These are phyloP conservation scores for Pulveroboletus sp. DNA, from an alignment of 768 basidiomycete species.

Conservation along the genomic window DNA sequence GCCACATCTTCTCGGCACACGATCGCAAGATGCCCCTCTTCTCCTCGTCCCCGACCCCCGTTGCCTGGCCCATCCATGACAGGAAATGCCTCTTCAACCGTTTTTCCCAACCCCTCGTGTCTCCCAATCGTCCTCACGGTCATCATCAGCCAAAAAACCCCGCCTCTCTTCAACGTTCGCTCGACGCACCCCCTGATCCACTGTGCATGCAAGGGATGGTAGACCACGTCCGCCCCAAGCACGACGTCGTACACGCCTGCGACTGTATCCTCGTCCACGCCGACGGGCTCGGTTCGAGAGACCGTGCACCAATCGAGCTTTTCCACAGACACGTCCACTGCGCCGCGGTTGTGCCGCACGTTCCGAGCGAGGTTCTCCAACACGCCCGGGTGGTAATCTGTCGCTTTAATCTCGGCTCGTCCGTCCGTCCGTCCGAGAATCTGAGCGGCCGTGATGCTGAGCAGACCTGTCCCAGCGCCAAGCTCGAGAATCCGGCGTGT, in stretches of 20 bases:
- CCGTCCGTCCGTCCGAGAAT: constrained; percentile 29
- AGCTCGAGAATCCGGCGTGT: constrained; percentile 61
- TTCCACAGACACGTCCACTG: constrained; percentile 38
- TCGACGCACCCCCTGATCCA: constrained; percentile 67
- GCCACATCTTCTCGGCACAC: constrained; percentile 45
- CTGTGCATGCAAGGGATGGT: constrained; percentile 61
- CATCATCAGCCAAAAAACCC: constrained; percentile 72
- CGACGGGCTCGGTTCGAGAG: constrained; percentile 18
- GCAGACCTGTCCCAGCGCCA: constrained; percentile 81
- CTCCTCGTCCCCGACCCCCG: neutral
- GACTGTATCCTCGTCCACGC: neutral
- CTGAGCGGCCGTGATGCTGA: constrained; percentile 66
- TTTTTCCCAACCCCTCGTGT: constrained; percentile 55
- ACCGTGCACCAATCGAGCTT: constrained; percentile 66
- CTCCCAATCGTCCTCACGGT: constrained; percentile 63
- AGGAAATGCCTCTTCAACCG: constrained; percentile 55
- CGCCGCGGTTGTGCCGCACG: constrained; percentile 46
- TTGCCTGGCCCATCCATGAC: neutral
- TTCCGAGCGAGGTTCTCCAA: constrained; percentile 64
- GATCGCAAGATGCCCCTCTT: constrained; percentile 40
- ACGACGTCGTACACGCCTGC: constrained; percentile 55
- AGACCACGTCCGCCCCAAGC: constrained; percentile 77
- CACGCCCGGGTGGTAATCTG: constrained; percentile 77
- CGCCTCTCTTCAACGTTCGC: constrained; percentile 40
- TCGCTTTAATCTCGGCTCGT: constrained; percentile 49